Percentiles rank a stretch among this genome's conserved stretches.
Evolutionary conservation across 1,284 basidiomycete genomes (phyloP).

Genomic region (Lignosus rhinocerotis): DNA sequence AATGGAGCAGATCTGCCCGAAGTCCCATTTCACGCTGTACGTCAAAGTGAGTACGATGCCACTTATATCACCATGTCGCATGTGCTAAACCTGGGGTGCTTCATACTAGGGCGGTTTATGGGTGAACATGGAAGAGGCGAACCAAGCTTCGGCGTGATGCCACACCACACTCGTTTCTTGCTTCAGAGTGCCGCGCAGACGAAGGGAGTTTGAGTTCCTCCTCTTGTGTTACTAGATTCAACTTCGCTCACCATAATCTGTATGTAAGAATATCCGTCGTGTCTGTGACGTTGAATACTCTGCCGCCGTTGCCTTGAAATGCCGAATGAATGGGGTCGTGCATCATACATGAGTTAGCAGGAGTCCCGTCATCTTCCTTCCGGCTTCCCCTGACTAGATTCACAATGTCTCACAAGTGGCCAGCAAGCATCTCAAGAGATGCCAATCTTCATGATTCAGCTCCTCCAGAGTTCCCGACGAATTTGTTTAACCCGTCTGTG

Average conservation of each 20-base stretch:
- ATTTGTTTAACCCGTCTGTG: no score
- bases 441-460: no score
- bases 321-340: no score
- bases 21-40: conserved; percentile 27
- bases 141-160: background rate
- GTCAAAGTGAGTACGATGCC: conserved; percentile 38
- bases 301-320: no score
- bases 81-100: background rate
- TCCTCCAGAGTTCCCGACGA: no score
- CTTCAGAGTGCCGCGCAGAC: background rate
- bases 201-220: no score
- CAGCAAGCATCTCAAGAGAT: no score
- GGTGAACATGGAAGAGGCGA: conserved; percentile 28
- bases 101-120: conserved; percentile 30
- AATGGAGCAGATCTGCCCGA: conserved; percentile 23
- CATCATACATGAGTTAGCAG: no score
- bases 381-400: no score
- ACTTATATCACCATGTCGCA: background rate
- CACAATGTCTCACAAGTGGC: no score
- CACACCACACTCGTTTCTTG: background rate
- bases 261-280: background rate
- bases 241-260: background rate
- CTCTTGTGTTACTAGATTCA: background rate
- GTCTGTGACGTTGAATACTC: background rate
- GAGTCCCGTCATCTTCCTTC: no score